Evolutionary conservation across 2,329 filamentous ascomycete genomes (phyloP), one percentile per base, ranked within the genome.

Genomic region (Paradendryphiella salina): DNA sequence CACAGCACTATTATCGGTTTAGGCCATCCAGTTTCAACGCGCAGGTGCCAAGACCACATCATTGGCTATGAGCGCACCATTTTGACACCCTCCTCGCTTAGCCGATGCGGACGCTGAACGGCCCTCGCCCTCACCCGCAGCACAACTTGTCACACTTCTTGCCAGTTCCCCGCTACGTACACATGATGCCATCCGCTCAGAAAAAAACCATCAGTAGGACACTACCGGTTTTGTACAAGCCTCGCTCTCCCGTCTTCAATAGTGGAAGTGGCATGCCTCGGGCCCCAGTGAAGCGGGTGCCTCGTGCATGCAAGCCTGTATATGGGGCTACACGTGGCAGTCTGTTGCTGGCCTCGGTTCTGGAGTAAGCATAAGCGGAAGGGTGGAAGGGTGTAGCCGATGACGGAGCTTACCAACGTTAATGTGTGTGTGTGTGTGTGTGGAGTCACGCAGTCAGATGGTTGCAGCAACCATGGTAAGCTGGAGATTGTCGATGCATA

Each of bases 311-410:
- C 41, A 46, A 47, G 52, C 51, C 52, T 58, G 55, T 57, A 54
- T 61, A 42, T 46, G 38, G 45, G 60, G 52, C 62, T 71, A 72
- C 65, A 73, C 70, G 70, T 73, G 70, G 67, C 70, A 61, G n/a
- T 54, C 62, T 50, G 52, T 65, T 49, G 64, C 57, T 73, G 66
- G 69, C 48, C 51, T 56, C 46, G 47, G 50, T 53, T 57, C 47
- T 32, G 49, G 46, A 46, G 36, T 31, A 52, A 46, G 53, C 46
- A 53, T 53, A 50, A 55, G 56, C 50, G 50, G 53, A 48, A 60
- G 53, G 53, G 32, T 39, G 46, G 46, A 39, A 40, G 41, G 35
- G 51, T 51, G 39, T 60, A 60, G 58, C 58, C 58, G 58, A 61
- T 60, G 56, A 59, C 59, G 61, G 60, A 14, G 43, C 47, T 37